These are phyloP conservation scores for Petunia axillaris DNA, from an alignment of 257 asterid species.

Conservation along the genomic window DNA sequence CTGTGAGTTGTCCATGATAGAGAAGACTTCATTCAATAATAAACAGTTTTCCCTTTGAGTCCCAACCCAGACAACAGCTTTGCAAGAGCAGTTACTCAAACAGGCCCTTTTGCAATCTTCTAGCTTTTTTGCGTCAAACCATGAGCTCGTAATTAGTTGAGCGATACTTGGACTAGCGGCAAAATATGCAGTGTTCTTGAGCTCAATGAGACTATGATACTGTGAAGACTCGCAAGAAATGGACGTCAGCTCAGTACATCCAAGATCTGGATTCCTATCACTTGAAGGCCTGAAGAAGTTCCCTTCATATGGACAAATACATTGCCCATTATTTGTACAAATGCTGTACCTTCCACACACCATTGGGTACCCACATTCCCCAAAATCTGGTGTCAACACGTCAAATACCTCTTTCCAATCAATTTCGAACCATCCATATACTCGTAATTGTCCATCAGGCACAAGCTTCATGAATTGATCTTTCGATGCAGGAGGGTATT, in stretches of 20 bases:
- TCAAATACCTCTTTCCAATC: constrained; percentile 5
- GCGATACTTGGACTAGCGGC: neutral
- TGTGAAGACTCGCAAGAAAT: neutral
- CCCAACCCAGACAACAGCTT: neutral
- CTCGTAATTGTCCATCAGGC: constrained; percentile 14
- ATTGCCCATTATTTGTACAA: neutral
- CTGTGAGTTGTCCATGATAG: neutral
- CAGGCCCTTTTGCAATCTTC: constrained; percentile 25
- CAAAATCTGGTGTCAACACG: neutral
- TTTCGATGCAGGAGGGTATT: no score
- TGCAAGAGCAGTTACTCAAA: constrained; percentile 24
- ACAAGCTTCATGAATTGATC: neutral
- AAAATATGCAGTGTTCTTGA: neutral
- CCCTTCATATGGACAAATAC: constrained; percentile 5
- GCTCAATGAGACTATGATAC: constrained; percentile 11
- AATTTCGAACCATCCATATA: neutral
- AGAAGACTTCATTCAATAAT: constrained; percentile 19
- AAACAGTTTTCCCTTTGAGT: neutral
- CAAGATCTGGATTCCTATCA: neutral
- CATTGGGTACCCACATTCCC: constrained; percentile 16
- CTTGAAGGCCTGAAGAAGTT: neutral
- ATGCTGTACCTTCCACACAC: constrained; percentile 17
- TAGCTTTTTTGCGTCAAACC: neutral
- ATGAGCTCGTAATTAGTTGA: neutral
- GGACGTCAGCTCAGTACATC: neutral